phyloP scores from a whole-genome alignment of 2,329 filamentous ascomycete species.

The Fusarium penzigii region DNA sequence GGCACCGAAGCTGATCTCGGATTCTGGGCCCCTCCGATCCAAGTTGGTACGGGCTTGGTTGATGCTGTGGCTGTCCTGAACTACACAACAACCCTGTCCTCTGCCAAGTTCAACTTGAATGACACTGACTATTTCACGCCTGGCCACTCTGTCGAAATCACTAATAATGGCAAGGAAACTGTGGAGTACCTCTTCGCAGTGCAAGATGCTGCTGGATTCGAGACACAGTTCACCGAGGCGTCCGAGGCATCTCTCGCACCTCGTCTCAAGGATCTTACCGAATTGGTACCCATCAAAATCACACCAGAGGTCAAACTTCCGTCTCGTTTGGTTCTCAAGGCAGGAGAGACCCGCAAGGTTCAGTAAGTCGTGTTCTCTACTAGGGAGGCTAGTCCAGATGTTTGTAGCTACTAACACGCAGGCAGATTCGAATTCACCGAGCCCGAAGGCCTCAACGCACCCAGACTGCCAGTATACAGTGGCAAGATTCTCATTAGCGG shows the following conservation, averaged over 20 bases:
- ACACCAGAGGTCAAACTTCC: too few relatives aligned
- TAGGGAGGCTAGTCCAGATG: too few relatives aligned
- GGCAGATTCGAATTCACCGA: slow-evolving; percentile 4
- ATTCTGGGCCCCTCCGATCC: slow-evolving; percentile 36
- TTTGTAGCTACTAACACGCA: slow-evolving; percentile 1
- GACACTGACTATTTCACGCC: slow-evolving; percentile 42
- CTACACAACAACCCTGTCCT: slow-evolving; percentile 38
- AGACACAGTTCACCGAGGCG: slow-evolving; percentile 1
- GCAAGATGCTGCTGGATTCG: slow-evolving; percentile 3
- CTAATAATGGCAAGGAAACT: background rate
- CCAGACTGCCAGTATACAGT: slow-evolving; percentile 9
- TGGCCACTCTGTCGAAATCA: too few relatives aligned
- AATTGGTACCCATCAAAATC: too few relatives aligned
- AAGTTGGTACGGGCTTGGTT: slow-evolving; percentile 43
- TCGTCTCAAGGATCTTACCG: slow-evolving; percentile 2
- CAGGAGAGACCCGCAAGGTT: too few relatives aligned
- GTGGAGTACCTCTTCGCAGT: slow-evolving; percentile 5
- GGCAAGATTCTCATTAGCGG: slow-evolving; percentile 4
- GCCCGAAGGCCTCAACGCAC: slow-evolving; percentile 1
- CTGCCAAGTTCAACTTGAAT: slow-evolving; percentile 44
- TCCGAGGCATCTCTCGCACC: background rate
- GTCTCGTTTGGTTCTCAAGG: too few relatives aligned
- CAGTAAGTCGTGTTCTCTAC: too few relatives aligned
- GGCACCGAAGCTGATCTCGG: slow-evolving; percentile 15
- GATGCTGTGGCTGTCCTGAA: slow-evolving; percentile 44